Evolutionary conservation across 1,139 yeast genomes (phyloP).

Genomic region (Lodderomyces theae): DNA sequence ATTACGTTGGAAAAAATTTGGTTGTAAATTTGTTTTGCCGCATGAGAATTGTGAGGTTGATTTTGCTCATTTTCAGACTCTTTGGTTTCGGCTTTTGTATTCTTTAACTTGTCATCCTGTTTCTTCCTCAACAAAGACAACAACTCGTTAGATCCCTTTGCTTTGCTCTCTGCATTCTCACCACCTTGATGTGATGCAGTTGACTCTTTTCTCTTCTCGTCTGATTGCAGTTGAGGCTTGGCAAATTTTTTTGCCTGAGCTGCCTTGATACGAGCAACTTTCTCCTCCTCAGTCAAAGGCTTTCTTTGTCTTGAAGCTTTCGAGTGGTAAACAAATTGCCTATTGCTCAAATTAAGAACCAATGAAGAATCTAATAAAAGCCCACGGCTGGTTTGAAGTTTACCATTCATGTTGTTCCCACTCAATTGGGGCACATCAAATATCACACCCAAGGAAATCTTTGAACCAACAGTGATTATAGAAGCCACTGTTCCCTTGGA

Average conservation of each 20-base stretch:
- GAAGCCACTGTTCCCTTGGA: constrained; percentile 91
- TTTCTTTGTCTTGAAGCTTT: constrained; percentile 56
- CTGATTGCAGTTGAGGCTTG: not conserved
- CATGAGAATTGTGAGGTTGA: constrained; percentile 29
- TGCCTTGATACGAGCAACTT: constrained; percentile 13
- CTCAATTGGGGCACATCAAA: constrained; percentile 83
- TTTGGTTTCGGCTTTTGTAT: constrained; percentile 5
- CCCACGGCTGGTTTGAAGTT: constrained; percentile 77
- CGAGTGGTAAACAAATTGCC: constrained; percentile 75
- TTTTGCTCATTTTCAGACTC: constrained; percentile 18
- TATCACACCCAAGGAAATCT: constrained; percentile 62
- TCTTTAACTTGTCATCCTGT: constrained; percentile 9
- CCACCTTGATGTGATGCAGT: constrained; percentile 4
- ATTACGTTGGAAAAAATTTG: constrained; percentile 46
- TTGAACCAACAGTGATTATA: constrained; percentile 61
- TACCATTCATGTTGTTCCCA: constrained; percentile 79
- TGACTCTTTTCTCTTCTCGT: constrained; percentile 3
- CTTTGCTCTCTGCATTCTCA: constrained; percentile 13
- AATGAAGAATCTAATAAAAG: constrained; percentile 78
- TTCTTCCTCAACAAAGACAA: constrained; percentile 33
- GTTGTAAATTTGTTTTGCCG: constrained; percentile 49
- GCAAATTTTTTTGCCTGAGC: not conserved
- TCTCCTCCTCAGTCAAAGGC: constrained; percentile 25
- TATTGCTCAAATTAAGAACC: constrained; percentile 70
- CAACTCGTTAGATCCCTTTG: constrained; percentile 29